A percentile compares a stretch with the other conserved stretches of the same genome.
phyloP scores from a whole-genome alignment of 2,329 filamentous ascomycete species.

The Trichoderma sp. region DNA sequence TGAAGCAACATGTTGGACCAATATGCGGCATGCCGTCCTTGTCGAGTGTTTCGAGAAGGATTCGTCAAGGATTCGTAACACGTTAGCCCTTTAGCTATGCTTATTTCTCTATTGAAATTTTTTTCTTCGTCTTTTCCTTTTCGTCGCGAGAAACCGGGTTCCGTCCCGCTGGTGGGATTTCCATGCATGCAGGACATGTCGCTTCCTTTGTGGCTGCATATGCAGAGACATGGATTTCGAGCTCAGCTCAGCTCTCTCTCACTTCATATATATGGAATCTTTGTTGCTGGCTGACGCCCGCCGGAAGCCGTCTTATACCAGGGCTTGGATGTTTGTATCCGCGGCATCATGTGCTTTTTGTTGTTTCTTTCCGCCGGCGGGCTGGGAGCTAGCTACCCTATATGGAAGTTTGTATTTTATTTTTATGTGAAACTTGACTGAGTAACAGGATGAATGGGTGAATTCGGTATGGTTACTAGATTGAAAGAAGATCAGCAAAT shows the following conservation, averaged over 20 bases:
- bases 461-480: not conserved
- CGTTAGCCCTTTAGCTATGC: not conserved
- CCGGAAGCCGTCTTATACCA: not conserved
- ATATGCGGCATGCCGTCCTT: not conserved
- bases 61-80: not conserved
- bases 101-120: not conserved
- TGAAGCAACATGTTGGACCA: not conserved
- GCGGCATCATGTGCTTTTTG: not conserved
- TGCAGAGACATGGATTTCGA: not conserved
- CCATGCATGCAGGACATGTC: slow-evolving; percentile 4
- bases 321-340: not conserved
- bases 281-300: not conserved
- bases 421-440: not conserved
- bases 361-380: not conserved
- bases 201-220: slow-evolving; percentile 4
- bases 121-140: not conserved
- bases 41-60: not conserved
- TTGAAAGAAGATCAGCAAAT: not conserved
- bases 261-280: not conserved
- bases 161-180: not conserved
- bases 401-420: not conserved
- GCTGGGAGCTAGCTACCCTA: not conserved
- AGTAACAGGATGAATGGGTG: not conserved
- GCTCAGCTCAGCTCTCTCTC: not conserved
- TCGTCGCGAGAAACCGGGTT: not conserved